A percentile compares a stretch with the other conserved stretches of the same genome.
Conservation (phyloP, 2,329 filamentous ascomycete genomes). For the Xylaria sp. region DNA sequence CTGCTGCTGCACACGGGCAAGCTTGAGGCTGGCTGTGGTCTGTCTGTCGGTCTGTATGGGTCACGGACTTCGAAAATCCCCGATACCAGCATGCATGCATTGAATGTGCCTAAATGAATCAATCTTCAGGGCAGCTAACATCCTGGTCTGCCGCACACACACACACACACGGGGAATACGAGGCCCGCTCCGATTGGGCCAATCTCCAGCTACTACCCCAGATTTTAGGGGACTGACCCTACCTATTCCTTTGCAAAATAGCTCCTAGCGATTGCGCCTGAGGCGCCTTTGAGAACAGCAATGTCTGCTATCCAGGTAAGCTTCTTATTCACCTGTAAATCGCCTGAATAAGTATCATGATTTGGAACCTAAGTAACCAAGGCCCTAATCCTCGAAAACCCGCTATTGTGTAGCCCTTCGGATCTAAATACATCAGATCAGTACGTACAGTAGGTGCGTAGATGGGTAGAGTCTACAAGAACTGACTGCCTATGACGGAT, state of each 20-base stretch:
- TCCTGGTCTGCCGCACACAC: background rate
- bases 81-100: background rate
- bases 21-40: constrained; percentile 13
- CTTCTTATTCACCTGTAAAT: too few species aligned
- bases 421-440: too few species aligned
- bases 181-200: background rate
- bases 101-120: background rate
- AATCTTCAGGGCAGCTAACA: background rate
- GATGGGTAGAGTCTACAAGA: too few species aligned
- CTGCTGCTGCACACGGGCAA: constrained; percentile 23
- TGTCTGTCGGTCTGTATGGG: background rate
- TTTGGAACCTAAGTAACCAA: too few species aligned
- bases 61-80: background rate
- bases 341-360: too few species aligned
- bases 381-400: too few species aligned
- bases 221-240: background rate
- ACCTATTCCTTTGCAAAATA: background rate
- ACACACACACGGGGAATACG: background rate
- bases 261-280: background rate
- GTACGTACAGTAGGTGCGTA: too few species aligned
- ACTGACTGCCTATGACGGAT: too few species aligned
- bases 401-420: too few species aligned
- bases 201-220: background rate
- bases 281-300: background rate
- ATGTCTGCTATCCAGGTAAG: background rate